Evolutionary conservation across 1,284 basidiomycete species (phyloP).

Genomic region (Microbotryum lychnidis-dioicae): DNA sequence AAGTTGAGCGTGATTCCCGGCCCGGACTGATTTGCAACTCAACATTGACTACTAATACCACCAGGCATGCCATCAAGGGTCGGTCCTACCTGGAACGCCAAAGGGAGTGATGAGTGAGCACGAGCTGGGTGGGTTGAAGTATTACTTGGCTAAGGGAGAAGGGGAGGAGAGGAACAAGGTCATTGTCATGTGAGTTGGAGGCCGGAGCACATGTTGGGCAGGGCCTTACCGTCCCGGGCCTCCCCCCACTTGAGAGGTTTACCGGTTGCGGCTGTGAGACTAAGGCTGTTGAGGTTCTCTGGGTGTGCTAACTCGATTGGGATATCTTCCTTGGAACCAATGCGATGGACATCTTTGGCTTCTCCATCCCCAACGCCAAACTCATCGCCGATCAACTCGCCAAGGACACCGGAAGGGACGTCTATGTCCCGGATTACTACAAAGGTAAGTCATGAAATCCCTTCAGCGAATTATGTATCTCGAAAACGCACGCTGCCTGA

Average conservation of each 20-base stretch:
- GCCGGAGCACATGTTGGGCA: too few species aligned
- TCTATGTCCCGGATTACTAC: constrained; percentile 11
- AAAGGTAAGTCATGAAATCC: not conserved
- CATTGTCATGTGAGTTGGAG: constrained; percentile 5
- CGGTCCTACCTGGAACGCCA: constrained; percentile 1
- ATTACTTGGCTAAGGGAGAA: constrained; percentile 2
- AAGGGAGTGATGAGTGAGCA: not conserved
- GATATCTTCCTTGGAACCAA: not conserved
- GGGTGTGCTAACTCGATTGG: not conserved
- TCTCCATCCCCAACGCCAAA: constrained; percentile 11
- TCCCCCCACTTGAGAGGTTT: too few species aligned
- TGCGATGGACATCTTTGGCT: constrained; percentile 12
- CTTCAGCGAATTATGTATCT: not conserved
- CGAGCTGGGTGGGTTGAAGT: not conserved
- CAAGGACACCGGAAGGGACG: not conserved
- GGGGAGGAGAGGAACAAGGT: not conserved
- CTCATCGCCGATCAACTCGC: constrained; percentile 14
- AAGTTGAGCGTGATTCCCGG: too few species aligned
- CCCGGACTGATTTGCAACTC: too few species aligned
- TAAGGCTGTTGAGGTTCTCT: not conserved
- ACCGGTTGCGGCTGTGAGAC: too few species aligned
- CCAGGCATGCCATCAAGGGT: constrained; percentile 9
- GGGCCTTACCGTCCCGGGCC: too few species aligned
- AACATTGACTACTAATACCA: too few species aligned
- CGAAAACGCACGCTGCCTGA: too few species aligned